Evolutionary conservation across 1,284 basidiomycete genomes (phyloP), one percentile per base, ranked within the genome.

Genomic region (Grifola frondosa): DNA sequence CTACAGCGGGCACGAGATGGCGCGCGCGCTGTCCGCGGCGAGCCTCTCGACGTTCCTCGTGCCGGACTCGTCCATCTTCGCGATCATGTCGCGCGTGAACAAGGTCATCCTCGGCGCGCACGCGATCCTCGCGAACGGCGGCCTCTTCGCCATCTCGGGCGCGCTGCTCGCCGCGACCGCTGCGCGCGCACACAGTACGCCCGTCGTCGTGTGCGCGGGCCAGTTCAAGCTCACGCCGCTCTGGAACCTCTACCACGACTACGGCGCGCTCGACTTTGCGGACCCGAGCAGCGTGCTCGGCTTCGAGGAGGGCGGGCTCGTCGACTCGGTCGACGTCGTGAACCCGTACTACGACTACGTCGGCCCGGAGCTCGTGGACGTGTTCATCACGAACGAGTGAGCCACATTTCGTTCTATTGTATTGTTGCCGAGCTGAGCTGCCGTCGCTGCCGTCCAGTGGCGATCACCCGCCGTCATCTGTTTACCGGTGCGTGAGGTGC

Each of bases 261-360:
- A 87, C 57, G 87, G 81, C 16, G 88, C 89, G 25, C 74, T 91
- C 40, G 94, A 97, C 66, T 90, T 94, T 59, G 88, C 88, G 10
- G 86, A 91, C 57, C 93, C 93, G 1, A 87, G 79, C 49, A 78
- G 79, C 44, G 91, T 96, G 19, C 74, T 93, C 16, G 84, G 81
- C n/a, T 91, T 84, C 50, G 82, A 89, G 48, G 84, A 88, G 53
- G 89, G 81, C 4, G 74, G 77, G 53, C 69, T 88, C 28, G 80
- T 87, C 34, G 88, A 90, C 54, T 86, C 88, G 52, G 90, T 94
- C 7, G 92, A 97, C 52, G 88, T 96, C 9, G 74, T 91, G 25
- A 93, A 92, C 61, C 93, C 95, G 15, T 90, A 89, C 60, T 98
- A 91, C 63, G 96, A 99, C 66, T 96, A 97, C 65, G 88, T 99